Conservation (phyloP, 441 rosid genomes). For the Pelargonium citronellum region DNA sequence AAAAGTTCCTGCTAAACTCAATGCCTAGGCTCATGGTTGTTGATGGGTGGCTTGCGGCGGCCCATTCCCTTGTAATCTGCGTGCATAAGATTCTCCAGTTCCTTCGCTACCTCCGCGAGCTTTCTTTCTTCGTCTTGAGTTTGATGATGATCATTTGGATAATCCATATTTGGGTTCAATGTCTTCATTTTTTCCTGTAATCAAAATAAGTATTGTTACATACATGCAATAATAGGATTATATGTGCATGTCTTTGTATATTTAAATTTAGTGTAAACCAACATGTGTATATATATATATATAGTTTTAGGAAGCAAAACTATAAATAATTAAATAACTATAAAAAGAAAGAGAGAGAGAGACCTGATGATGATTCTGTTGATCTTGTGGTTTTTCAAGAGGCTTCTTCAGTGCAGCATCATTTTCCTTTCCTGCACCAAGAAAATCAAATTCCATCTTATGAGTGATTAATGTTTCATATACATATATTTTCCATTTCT, state of each 20-base stretch:
- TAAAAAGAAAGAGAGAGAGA: constrained; percentile 2
- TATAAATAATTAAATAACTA: too few species aligned
- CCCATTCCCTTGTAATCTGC: constrained; percentile 36
- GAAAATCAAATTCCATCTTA: constrained; percentile 6
- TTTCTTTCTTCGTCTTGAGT: background rate
- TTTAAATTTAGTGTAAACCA: too few species aligned
- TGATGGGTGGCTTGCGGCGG: constrained; percentile 48
- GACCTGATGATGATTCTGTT: constrained; percentile 34
- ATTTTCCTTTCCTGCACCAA: constrained; percentile 29
- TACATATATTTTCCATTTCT: background rate
- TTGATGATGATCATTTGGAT: constrained; percentile 17
- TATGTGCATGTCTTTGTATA: too few species aligned
- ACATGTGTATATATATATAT: background rate
- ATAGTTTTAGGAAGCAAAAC: too few species aligned
- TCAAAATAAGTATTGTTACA: background rate
- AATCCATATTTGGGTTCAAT: constrained; percentile 28
- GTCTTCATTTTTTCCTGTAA: constrained; percentile 16
- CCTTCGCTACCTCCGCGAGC: constrained; percentile 27
- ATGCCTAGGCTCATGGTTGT: constrained; percentile 41
- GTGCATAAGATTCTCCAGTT: constrained; percentile 37
- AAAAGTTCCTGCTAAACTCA: constrained; percentile 9
- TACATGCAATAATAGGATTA: too few species aligned
- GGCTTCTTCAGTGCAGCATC: constrained; percentile 16
- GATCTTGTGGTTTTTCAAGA: constrained; percentile 21
- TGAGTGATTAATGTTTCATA: background rate